phyloP scores from a whole-genome alignment of 2,329 filamentous ascomycete genomes.

The Apiospora aurea region DNA sequence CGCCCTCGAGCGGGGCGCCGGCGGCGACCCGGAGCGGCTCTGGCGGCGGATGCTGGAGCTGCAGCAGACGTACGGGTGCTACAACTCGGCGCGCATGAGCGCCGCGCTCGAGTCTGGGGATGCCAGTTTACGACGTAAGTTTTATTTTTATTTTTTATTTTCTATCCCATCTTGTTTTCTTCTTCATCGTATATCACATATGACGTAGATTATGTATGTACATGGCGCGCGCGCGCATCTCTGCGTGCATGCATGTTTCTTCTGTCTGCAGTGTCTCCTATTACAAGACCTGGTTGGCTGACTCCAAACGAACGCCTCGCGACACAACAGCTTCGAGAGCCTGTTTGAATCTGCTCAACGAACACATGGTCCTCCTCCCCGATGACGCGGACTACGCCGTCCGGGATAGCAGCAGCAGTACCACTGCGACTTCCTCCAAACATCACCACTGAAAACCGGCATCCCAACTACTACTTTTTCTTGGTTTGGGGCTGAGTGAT shows the following conservation, averaged over 20 bases:
- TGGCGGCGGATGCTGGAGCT: constrained; percentile 59
- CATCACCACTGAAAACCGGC: neutral
- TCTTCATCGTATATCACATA: neutral
- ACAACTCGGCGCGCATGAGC: constrained; percentile 57
- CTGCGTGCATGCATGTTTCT: neutral
- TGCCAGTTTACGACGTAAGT: constrained; percentile 53
- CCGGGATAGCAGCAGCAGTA: neutral
- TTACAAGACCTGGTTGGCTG: neutral
- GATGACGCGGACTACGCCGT: constrained; percentile 35
- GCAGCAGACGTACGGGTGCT: constrained; percentile 55
- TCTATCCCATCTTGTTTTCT: neutral
- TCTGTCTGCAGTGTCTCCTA: neutral
- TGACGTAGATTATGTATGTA: neutral
- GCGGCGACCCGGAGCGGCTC: constrained; percentile 49
- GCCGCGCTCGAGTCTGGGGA: constrained; percentile 52
- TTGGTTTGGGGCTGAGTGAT: neutral
- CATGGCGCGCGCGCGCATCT: neutral
- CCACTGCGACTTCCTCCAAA: neutral
- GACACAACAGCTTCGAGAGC: constrained; percentile 40
- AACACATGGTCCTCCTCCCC: constrained; percentile 41
- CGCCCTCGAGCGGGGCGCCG: constrained; percentile 43
- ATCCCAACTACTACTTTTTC: neutral
- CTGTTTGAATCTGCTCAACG: constrained; percentile 42
- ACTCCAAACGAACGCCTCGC: neutral
- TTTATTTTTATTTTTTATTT: neutral